Evolutionary conservation across 352 stramenopile species (phyloP).

Genomic region (Phytopythium chamaehyphon): DNA sequence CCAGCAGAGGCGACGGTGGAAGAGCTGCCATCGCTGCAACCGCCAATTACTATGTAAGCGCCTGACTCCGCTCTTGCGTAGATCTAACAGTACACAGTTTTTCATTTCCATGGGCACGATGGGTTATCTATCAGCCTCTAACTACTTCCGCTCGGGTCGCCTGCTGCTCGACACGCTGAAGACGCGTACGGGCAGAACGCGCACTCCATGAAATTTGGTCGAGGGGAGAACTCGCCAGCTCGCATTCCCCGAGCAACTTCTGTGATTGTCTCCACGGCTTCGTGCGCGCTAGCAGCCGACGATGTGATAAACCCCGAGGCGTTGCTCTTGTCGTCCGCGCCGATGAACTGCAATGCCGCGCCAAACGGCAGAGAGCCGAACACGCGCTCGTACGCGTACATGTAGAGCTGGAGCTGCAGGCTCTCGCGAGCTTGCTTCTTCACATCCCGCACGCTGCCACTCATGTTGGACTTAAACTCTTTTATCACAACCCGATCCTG

Average conservation of each 20-base stretch:
- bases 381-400: slow-evolving; percentile 67
- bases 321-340: slow-evolving; percentile 15
- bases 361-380: slow-evolving; percentile 49
- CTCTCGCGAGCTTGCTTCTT: slow-evolving; percentile 52
- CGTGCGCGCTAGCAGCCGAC: slow-evolving; percentile 18
- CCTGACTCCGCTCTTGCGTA: too few relatives aligned
- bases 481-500: slow-evolving; percentile 38
- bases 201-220: slow-evolving; percentile 58
- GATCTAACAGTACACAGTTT: too few relatives aligned
- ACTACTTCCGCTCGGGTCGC: neutral
- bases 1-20: too few relatives aligned
- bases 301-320: slow-evolving; percentile 6
- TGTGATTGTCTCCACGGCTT: slow-evolving; percentile 35
- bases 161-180: slow-evolving; percentile 43
- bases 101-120: too few relatives aligned
- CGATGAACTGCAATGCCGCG: slow-evolving; percentile 58
- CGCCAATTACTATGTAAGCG: too few relatives aligned
- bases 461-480: slow-evolving; percentile 85
- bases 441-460: slow-evolving; percentile 43
- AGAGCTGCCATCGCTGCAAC: too few relatives aligned
- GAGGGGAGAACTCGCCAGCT: slow-evolving; percentile 43
- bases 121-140: neutral
- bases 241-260: slow-evolving; percentile 35
- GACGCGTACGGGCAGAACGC: slow-evolving; percentile 66
- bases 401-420: slow-evolving; percentile 80